A percentile compares a stretch with the other conserved stretches of the same genome.
Conservation (phyloP, 257 asterid genomes). For the Schizonepeta tenuifolia region DNA sequence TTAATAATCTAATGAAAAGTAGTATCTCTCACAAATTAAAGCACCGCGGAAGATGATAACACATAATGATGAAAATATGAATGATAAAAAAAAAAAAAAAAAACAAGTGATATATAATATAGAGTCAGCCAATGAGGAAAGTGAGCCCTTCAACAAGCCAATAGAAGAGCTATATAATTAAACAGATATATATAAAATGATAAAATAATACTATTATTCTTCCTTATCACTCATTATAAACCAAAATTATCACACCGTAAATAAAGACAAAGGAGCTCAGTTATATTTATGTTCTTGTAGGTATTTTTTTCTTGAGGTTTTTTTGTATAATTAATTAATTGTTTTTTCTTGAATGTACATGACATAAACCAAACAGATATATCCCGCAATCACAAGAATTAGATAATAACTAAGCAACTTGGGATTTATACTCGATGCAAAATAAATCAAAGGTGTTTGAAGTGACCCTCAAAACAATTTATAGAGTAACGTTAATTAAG, state of each 20-base stretch:
- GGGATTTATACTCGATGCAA: background rate
- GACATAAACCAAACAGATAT: background rate
- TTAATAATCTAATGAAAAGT: background rate
- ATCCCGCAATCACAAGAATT: background rate
- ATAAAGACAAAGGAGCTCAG: too few relatives aligned
- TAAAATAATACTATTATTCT: too few relatives aligned
- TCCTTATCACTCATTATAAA: too few relatives aligned
- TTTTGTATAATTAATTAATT: too few relatives aligned
- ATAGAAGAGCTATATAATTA: too few relatives aligned
- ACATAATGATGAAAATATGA: background rate
- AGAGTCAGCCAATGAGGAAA: constrained; percentile 34
- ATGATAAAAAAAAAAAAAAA: too few relatives aligned
- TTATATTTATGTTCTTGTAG: too few relatives aligned
- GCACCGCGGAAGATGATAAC: background rate
- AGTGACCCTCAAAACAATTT: background rate
- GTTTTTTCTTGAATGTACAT: too few relatives aligned
- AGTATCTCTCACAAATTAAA: background rate
- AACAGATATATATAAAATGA: too few relatives aligned
- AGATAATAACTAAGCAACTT: background rate
- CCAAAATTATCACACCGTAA: too few relatives aligned
- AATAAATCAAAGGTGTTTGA: background rate
- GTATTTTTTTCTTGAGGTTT: too few relatives aligned
- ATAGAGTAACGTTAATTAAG: too few relatives aligned
- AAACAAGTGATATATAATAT: constrained; percentile 20
- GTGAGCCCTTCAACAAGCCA: background rate